Conservation (phyloP, 495 filamentous ascomycete genomes). For the Neurospora sp. region DNA sequence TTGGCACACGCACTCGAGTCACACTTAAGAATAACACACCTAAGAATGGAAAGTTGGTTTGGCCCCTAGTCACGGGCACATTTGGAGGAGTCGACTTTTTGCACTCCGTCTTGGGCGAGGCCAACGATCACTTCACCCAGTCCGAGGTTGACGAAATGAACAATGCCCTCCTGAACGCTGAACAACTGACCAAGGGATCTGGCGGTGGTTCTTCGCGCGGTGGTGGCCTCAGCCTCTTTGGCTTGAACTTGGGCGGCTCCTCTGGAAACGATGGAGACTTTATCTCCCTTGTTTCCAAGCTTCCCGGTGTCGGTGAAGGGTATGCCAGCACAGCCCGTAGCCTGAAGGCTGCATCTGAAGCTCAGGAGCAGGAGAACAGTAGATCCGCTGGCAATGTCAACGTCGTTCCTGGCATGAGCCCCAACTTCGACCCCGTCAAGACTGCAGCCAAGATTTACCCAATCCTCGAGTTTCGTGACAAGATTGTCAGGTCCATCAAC, state of each 20-base stretch:
- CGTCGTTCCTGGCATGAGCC: slow-evolving; percentile 53
- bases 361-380: slow-evolving; percentile 57
- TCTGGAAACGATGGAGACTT: slow-evolving; percentile 33
- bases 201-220: slow-evolving; percentile 7
- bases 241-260: slow-evolving; percentile 26
- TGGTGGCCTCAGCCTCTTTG: slow-evolving; percentile 22
- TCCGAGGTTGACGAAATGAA: slow-evolving; percentile 89
- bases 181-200: slow-evolving; percentile 19
- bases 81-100: slow-evolving; percentile 95
- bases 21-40: too few relatives aligned
- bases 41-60: too few relatives aligned
- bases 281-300: slow-evolving; percentile 59
- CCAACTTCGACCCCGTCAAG: slow-evolving; percentile 73
- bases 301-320: slow-evolving; percentile 63
- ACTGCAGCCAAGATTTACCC: slow-evolving; percentile 82
- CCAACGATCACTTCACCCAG: slow-evolving; percentile 91
- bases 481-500: slow-evolving; percentile 73
- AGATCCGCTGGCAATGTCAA: slow-evolving; percentile 30
- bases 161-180: slow-evolving; percentile 51
- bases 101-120: slow-evolving; percentile 93
- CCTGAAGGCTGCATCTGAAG: slow-evolving; percentile 64
- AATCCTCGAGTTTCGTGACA: slow-evolving; percentile 88
- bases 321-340: slow-evolving; percentile 68
- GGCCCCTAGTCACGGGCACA: slow-evolving; percentile 72
- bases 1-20: too few relatives aligned